A percentile compares a stretch with the other conserved stretches of the same genome.
Evolutionary conservation across 768 basidiomycete genomes (phyloP).

Genomic region (Leccinum subgranulosum): DNA sequence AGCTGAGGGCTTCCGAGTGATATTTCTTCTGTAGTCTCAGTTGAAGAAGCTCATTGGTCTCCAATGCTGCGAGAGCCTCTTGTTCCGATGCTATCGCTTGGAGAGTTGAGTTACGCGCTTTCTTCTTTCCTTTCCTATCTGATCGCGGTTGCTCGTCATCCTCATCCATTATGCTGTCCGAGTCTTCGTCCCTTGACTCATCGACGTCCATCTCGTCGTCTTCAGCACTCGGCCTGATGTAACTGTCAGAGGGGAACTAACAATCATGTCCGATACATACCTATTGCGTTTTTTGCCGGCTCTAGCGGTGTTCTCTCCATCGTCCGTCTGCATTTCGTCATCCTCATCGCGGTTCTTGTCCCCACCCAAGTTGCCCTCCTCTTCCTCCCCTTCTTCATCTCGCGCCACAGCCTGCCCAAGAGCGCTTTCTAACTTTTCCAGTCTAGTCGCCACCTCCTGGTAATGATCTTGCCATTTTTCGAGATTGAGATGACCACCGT

Average conservation of each 20-base stretch:
- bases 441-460: conserved; percentile 53
- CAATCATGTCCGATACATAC: conserved; percentile 3
- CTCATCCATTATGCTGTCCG: conserved; percentile 38
- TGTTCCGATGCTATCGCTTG: conserved; percentile 64
- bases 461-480: conserved; percentile 76
- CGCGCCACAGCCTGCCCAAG: conserved; percentile 62
- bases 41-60: conserved; percentile 61
- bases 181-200: conserved; percentile 34
- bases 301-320: conserved; percentile 21
- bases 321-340: conserved; percentile 31
- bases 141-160: conserved; percentile 32
- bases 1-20: conserved; percentile 78
- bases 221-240: conserved; percentile 22
- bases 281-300: conserved; percentile 33
- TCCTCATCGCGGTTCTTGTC: conserved; percentile 33
- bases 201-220: conserved; percentile 60
- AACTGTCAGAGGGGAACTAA: conserved; percentile 9
- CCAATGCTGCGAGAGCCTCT: conserved; percentile 63
- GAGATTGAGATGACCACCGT: conserved; percentile 77
- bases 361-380: conserved; percentile 35
- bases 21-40: conserved; percentile 80
- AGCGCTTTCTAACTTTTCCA: conserved; percentile 65
- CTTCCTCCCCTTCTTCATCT: conserved; percentile 34
- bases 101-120: conserved; percentile 60
- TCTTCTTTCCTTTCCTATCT: conserved; percentile 44